Percentiles rank a stretch among this genome's conserved stretches.
These are phyloP conservation scores for Myrica gale DNA, from an alignment of 306 rosid species.

Conservation along the genomic window DNA sequence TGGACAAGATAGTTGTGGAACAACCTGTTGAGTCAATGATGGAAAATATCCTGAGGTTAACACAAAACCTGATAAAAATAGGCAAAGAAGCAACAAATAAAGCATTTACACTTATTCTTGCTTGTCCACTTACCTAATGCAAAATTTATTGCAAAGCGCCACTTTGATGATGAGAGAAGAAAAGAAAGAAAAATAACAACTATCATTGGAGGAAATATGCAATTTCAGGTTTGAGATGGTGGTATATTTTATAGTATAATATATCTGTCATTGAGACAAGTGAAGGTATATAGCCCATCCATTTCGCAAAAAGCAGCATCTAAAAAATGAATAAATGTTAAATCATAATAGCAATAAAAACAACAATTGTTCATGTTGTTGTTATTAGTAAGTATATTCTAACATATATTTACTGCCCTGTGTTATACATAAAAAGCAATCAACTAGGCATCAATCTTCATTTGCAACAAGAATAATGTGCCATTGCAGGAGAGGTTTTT, in stretches of 20 bases:
- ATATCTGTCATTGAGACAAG: background rate
- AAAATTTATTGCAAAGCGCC: background rate
- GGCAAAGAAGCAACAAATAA: background rate
- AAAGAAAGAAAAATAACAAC: background rate
- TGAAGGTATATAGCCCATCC: background rate
- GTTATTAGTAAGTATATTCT: background rate
- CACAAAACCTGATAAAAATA: background rate
- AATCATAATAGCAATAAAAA: background rate
- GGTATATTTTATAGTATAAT: background rate
- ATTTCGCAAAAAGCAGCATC: background rate
- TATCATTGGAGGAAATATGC: background rate
- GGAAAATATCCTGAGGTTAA: slow-evolving; percentile 8
- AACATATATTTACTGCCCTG: background rate
- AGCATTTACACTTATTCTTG: background rate
- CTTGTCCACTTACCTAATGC: background rate
- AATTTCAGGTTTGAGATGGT: background rate
- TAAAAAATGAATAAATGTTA: background rate
- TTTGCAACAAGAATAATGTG: background rate
- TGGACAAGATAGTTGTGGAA: slow-evolving; percentile 82
- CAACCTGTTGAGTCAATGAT: slow-evolving; percentile 55
- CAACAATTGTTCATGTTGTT: background rate
- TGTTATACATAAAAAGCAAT: background rate
- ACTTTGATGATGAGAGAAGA: background rate
- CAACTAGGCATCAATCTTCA: background rate
- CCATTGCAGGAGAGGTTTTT: background rate